These are phyloP conservation scores for Monosporascus sp. DNA, from an alignment of 2,329 filamentous ascomycete genomes.

Conservation along the genomic window DNA sequence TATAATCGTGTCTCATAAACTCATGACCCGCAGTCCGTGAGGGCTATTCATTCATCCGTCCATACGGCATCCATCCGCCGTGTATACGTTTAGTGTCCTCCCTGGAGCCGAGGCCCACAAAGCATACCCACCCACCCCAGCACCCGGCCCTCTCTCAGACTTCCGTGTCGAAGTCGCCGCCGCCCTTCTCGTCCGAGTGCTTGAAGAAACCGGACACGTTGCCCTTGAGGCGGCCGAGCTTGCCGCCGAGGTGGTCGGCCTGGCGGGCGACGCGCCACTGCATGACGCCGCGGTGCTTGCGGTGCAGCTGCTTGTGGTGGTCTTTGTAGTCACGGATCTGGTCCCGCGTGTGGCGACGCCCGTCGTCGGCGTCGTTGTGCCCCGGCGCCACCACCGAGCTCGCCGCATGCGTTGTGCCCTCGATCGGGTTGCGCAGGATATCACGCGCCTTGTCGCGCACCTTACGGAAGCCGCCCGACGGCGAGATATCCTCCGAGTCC, in stretches of 20 bases:
- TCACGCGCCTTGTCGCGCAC: slow-evolving; percentile 26
- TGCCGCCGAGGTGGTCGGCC: slow-evolving; percentile 47
- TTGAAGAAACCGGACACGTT: slow-evolving; percentile 53
- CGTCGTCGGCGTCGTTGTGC: slow-evolving; percentile 35
- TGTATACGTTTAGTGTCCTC: too few relatives aligned
- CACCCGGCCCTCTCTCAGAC: slow-evolving; percentile 37
- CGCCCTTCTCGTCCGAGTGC: slow-evolving; percentile 52
- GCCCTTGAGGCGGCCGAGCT: slow-evolving; percentile 52
- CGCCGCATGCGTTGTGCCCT: slow-evolving; percentile 22
- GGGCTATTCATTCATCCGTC: too few relatives aligned
- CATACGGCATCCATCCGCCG: too few relatives aligned
- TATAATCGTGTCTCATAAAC: too few relatives aligned
- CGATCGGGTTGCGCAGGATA: slow-evolving; percentile 29
- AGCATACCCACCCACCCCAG: background rate
- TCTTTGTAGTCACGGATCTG: slow-evolving; percentile 56
- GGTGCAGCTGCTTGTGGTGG: slow-evolving; percentile 54
- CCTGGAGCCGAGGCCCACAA: too few relatives aligned
- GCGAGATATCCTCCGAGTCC: slow-evolving; percentile 7
- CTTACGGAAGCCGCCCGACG: slow-evolving; percentile 8
- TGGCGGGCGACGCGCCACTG: slow-evolving; percentile 59
- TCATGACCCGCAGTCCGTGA: too few relatives aligned
- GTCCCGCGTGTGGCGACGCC: slow-evolving; percentile 41
- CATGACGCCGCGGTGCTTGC: slow-evolving; percentile 66
- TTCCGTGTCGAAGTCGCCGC: slow-evolving; percentile 62
- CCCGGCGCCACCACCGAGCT: slow-evolving; percentile 27